A percentile compares a stretch with the other conserved stretches of the same genome.
These are phyloP conservation scores for Mycena kentingensis DNA, from an alignment of 768 basidiomycete genomes.

Conservation along the genomic window DNA sequence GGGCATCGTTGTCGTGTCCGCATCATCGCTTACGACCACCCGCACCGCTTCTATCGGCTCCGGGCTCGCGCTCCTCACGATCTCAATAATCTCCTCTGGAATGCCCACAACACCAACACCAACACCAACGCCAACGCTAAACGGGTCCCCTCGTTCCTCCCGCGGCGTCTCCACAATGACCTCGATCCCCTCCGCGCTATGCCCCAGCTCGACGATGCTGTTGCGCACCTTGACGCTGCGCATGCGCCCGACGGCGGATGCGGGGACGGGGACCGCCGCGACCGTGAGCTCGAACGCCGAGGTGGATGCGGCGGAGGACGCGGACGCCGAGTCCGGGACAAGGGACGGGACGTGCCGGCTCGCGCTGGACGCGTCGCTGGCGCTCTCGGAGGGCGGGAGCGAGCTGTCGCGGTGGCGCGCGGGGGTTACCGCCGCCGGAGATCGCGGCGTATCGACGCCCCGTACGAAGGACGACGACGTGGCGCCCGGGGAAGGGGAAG, in stretches of 20 bases:
- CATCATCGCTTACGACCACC: no score
- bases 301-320: background rate
- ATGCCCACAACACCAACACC: constrained; percentile 13
- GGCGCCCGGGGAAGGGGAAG: no score
- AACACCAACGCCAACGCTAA: background rate
- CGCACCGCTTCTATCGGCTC: no score
- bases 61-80: no score
- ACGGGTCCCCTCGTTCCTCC: constrained; percentile 27
- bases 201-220: constrained; percentile 8
- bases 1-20: no score
- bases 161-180: constrained; percentile 40
- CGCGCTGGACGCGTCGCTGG: no score
- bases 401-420: no score
- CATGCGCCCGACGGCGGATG: constrained; percentile 14
- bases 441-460: no score
- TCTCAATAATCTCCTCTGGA: constrained; percentile 13
- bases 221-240: constrained; percentile 13
- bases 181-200: constrained; percentile 18
- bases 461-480: no score
- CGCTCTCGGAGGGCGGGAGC: no score
- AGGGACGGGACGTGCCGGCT: background rate
- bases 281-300: background rate
- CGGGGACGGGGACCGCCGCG: background rate
- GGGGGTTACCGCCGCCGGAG: no score
- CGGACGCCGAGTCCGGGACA: background rate